Base-by-base conservation (phyloP, 495 filamentous ascomycete genomes). In the Penicillium lagena region DNA sequence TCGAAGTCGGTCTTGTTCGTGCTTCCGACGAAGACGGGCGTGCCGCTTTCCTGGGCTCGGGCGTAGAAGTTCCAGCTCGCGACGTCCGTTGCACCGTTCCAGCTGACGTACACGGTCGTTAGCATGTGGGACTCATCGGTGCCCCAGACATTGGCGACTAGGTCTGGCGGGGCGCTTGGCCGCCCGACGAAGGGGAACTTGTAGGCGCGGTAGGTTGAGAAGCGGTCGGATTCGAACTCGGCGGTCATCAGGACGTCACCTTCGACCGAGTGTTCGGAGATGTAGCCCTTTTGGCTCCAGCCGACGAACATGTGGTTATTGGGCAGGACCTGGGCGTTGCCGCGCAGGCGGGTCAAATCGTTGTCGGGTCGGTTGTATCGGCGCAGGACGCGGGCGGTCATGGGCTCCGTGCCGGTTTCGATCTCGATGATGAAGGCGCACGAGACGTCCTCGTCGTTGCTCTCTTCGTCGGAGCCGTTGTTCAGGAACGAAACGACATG, bases 281-380 rank as follows among this genome's bases (percentile, higher is more conserved):
- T 61, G 32, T 71, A 72, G 1, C 71, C 69, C 22, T 63, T 59
- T 15, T 73, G 68, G 27, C 78, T 78, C 77, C 77, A 82, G 47
- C 77, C 75, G 9, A 77, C 67, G 13, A 81, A 70, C n/a, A 71
- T 62, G 47, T 80, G 78, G 29, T 72, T 70, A 31, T 63, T 59
- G 0, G 77, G 68, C 2, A 82, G 65, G 4, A 71, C 50, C 50
- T 82, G 80, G 4, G 73, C 62, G 45, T 74, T 79, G 9, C 79
- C 80, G 46, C 79, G 79, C 5, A 74, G 75, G 15, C 71, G 71
- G 3, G 73, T 71, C 8, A 73, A 40, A 67, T 50, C 17, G 51
- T 63, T 42, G 40, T 63, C 57, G 52, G 67, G 76, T 53, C 70
- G 65, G 15, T 54, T 55, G 43, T 67, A 76, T 36, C 64, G 64